Evolutionary conservation across 1,284 basidiomycete species (phyloP).

Genomic region (Ustilago vetiveriae): DNA sequence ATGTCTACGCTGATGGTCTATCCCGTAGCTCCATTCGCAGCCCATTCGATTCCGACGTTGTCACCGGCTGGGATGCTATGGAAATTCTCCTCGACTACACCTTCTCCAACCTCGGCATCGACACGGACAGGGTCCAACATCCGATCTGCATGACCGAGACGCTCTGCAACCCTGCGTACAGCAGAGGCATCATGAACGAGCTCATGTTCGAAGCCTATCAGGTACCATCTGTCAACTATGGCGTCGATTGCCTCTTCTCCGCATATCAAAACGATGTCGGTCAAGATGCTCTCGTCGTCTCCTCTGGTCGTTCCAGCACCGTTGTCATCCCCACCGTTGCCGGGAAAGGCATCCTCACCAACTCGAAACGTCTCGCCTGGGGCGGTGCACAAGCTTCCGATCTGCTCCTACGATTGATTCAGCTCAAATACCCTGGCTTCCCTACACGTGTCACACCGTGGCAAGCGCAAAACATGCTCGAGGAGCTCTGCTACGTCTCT

Average conservation of each 20-base stretch:
- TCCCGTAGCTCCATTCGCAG: slow-evolving; percentile 53
- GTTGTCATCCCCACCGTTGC: slow-evolving; percentile 58
- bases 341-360: slow-evolving; percentile 57
- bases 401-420: slow-evolving; percentile 87
- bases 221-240: slow-evolving; percentile 86
- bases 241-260: slow-evolving; percentile 90
- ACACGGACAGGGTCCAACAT: slow-evolving; percentile 81
- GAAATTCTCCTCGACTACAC: slow-evolving; percentile 94
- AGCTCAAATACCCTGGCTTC: slow-evolving; percentile 95
- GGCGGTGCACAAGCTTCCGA: slow-evolving; percentile 89
- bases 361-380: slow-evolving; percentile 80
- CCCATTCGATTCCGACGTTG: slow-evolving; percentile 62
- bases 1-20: slow-evolving; percentile 62
- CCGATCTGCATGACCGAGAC: slow-evolving; percentile 95
- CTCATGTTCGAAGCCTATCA: slow-evolving; percentile 94
- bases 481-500: slow-evolving; percentile 85
- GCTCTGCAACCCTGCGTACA: slow-evolving; percentile 87
- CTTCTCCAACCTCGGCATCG: slow-evolving; percentile 85
- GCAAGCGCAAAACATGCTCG: slow-evolving; percentile 83
- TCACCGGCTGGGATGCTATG: slow-evolving; percentile 64
- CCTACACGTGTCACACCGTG: slow-evolving; percentile 71
- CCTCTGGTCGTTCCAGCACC: slow-evolving; percentile 56
- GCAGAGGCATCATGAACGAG: slow-evolving; percentile 88
- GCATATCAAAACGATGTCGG: slow-evolving; percentile 72
- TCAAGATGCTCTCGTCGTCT: slow-evolving; percentile 58